Conservation (phyloP, 495 filamentous ascomycete genomes). For the Trypethelium eluteriae region DNA sequence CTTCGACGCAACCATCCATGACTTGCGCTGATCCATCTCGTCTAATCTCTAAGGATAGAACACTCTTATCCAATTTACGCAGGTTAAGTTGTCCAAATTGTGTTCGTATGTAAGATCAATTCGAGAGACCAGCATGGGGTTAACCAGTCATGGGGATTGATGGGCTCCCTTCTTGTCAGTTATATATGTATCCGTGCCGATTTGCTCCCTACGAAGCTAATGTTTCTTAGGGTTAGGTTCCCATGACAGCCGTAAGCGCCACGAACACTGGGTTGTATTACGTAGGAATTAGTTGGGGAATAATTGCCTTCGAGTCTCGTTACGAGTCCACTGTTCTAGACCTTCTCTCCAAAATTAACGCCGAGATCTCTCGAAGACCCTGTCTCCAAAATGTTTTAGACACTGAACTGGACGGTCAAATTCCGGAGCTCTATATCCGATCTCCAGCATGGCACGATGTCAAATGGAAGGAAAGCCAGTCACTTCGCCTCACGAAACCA, state of each 20-base stretch:
- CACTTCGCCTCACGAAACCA: not conserved
- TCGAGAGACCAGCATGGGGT: not conserved
- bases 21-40: conserved; percentile 11
- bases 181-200: not conserved
- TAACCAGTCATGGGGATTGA: not conserved
- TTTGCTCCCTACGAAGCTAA: not conserved
- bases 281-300: no score
- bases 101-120: not conserved
- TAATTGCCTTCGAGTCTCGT: not conserved
- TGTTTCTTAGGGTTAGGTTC: not conserved
- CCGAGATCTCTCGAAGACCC: not conserved
- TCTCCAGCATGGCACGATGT: not conserved
- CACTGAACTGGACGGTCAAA: not conserved
- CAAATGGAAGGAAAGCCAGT: not conserved
- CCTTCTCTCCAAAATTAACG: not conserved
- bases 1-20: conserved; percentile 49
- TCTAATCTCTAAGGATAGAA: not conserved
- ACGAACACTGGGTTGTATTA: not conserved
- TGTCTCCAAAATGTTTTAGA: not conserved
- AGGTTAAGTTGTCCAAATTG: not conserved
- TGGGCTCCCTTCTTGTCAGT: not conserved
- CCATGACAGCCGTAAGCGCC: not conserved
- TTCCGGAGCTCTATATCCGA: not conserved
- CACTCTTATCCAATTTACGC: not conserved
- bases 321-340: not conserved